These are phyloP conservation scores for Xylaria sp. DNA, from an alignment of 2,329 filamentous ascomycete species.

Conservation along the genomic window DNA sequence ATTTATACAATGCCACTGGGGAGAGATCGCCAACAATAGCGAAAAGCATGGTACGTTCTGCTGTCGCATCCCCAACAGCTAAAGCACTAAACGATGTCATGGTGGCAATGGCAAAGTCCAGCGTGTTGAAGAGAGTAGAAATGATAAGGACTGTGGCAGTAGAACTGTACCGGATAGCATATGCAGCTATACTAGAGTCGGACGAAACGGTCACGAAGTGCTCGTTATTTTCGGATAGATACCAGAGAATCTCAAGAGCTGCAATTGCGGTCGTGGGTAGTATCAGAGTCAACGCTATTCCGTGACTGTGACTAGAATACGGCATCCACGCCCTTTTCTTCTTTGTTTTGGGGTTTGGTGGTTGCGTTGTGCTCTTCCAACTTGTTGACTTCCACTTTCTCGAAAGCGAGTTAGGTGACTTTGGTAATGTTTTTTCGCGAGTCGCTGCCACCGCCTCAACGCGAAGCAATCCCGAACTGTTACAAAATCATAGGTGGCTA, in stretches of 20 bases:
- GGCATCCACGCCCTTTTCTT: conserved; percentile 4
- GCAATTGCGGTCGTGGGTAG: conserved; percentile 5
- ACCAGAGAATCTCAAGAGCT: neutral
- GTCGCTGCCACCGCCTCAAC: neutral
- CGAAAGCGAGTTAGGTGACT: too few species aligned
- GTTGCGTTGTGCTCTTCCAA: neutral
- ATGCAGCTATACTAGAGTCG: conserved; percentile 8
- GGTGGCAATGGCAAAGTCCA: neutral
- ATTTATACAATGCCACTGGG: conserved; percentile 11
- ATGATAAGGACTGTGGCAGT: neutral
- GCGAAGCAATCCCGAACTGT: neutral
- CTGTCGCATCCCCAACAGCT: neutral
- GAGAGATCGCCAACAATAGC: conserved; percentile 4
- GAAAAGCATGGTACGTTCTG: conserved; percentile 7
- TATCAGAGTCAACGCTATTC: conserved; percentile 10
- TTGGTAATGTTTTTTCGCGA: neutral
- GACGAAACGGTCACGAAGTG: conserved; percentile 2
- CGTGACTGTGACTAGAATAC: conserved; percentile 8
- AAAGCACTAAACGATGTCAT: neutral
- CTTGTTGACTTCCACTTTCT: too few species aligned
- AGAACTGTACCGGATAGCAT: conserved; percentile 11
- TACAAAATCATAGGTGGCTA: conserved; percentile 4
- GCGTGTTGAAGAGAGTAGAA: conserved; percentile 4
- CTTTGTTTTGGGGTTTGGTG: neutral
- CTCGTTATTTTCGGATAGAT: conserved; percentile 6